phyloP scores from a whole-genome alignment of 2,329 filamentous ascomycete species.

The Trichoderma lentiforme region DNA sequence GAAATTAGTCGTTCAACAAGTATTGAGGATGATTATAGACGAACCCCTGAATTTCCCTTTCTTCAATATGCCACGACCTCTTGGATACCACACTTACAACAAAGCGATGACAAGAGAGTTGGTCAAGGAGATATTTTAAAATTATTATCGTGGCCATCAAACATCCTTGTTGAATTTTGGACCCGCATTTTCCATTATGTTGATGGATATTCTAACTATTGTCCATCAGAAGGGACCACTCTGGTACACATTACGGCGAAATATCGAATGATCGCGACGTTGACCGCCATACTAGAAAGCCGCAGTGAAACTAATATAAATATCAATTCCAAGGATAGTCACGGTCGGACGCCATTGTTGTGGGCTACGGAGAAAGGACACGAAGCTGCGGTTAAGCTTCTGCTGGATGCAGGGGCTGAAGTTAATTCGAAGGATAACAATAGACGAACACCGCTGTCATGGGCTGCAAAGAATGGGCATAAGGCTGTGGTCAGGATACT shows the following conservation, averaged over 20 bases:
- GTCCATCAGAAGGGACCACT: background rate
- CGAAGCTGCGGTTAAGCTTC: background rate
- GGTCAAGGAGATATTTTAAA: background rate
- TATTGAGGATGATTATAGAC: too few relatives aligned
- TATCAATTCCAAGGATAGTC: background rate
- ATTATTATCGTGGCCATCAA: slow-evolving; percentile 1
- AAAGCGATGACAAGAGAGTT: background rate
- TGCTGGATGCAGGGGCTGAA: background rate
- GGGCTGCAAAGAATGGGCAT: background rate
- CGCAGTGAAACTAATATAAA: fast-evolving
- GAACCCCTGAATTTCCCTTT: too few relatives aligned
- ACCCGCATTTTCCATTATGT: too few relatives aligned
- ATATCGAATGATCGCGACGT: background rate
- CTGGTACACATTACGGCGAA: background rate
- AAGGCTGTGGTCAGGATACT: background rate
- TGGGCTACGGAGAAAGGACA: background rate
- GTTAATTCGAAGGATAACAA: background rate
- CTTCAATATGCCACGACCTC: background rate
- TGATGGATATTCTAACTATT: too few relatives aligned
- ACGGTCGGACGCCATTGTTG: background rate
- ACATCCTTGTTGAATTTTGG: too few relatives aligned
- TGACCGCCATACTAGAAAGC: background rate
- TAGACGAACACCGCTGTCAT: background rate
- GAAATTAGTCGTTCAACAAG: slow-evolving; percentile 9
- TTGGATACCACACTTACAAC: slow-evolving; percentile 5